Conservation (phyloP, 371 early-diverging fungal species). For the Syncephalastrum racemosum region DNA sequence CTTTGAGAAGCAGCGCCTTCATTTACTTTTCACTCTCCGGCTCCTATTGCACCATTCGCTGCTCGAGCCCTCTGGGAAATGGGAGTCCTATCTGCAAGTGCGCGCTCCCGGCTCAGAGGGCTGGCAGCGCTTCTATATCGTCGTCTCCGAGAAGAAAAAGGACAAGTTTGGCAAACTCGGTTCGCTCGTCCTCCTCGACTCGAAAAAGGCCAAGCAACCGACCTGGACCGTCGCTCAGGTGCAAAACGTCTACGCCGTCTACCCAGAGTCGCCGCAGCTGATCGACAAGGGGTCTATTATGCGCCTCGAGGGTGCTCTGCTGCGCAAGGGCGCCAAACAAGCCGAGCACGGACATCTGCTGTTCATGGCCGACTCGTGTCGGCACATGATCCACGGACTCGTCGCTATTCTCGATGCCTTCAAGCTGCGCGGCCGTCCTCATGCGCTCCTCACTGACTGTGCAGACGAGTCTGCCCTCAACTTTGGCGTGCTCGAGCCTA, state of each 20-base stretch:
- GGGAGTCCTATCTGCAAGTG: slow-evolving; percentile 50
- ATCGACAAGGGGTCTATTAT: slow-evolving; percentile 49
- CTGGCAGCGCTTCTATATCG: slow-evolving; percentile 65
- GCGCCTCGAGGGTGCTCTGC: slow-evolving; percentile 41
- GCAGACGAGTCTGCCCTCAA: slow-evolving; percentile 28
- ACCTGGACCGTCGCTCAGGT: slow-evolving; percentile 49
- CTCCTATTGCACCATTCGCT: slow-evolving; percentile 39
- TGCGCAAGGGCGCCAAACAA: slow-evolving; percentile 9
- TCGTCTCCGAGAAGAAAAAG: slow-evolving; percentile 42
- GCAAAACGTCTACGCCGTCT: slow-evolving; percentile 71
- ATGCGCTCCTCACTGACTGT: slow-evolving; percentile 20
- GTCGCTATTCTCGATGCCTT: slow-evolving; percentile 47
- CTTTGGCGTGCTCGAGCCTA: slow-evolving; percentile 28
- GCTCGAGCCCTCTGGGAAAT: slow-evolving; percentile 25
- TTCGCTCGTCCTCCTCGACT: slow-evolving; percentile 45
- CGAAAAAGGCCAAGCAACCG: slow-evolving; percentile 56
- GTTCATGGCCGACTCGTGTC: slow-evolving; percentile 43
- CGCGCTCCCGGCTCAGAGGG: slow-evolving; percentile 56
- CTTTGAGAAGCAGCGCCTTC: slow-evolving; percentile 71
- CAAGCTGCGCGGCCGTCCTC: slow-evolving; percentile 48
- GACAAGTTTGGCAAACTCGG: slow-evolving; percentile 3
- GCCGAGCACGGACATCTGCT: slow-evolving; percentile 30
- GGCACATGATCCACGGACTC: slow-evolving; percentile 40
- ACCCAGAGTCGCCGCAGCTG: slow-evolving; percentile 56
- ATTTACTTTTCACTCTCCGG: slow-evolving; percentile 70